Base-by-base conservation (phyloP, 2,329 filamentous ascomycete genomes). In the Sordariomycetes sp. region DNA sequence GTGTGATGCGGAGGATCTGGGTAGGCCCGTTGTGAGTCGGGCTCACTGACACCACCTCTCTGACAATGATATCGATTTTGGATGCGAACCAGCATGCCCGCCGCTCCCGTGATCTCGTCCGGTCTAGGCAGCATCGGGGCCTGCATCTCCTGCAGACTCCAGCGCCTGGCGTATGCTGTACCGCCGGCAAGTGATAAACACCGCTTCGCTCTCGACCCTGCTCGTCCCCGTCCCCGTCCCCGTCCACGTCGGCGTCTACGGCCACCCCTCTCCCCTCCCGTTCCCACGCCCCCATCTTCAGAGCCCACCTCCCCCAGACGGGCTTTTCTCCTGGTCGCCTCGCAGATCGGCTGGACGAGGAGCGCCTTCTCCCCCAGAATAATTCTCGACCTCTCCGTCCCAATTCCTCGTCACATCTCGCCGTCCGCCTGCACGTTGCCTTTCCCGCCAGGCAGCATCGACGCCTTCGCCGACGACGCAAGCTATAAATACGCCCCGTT, bases 321-420 rank as follows among this genome's bases (percentile, higher is more conserved):
- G 46, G 20, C n/a, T 6, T 50, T 50, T 50, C 46, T 24, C 22
- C 46, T 22, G 11, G 12, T n/a, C 46, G 46, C 46, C 46, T 50
- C 46, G 46, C 46, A 50, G 20, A 50, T 57, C 48, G 55, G 50
- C n/a, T 57, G 55, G 55, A n/a, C 12, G 43, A 35, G 22, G 55
- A 51, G 43, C n/a, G n/a, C 48, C 40, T 55, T 32, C 48, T 53
- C 48, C 55, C 48, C 55, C 48, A 11, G 25, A 57, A 57, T 7
- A 40, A 48, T 55, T 57, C 48, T 48, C 32, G 40, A 52, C 46
- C 11, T 52, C 55, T n/a, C 28, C 55, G 25, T 57, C 28, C n/a
- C 43, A 28, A 53, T 20, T 16, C 32, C 34, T 53, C 50, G 22
- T 35, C 34, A 18, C 7, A 22, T 11, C 48, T 53, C 28, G 20